Evolutionary conservation across 805 yeast species (phyloP).

Genomic region (Debaryomyces maramus): DNA sequence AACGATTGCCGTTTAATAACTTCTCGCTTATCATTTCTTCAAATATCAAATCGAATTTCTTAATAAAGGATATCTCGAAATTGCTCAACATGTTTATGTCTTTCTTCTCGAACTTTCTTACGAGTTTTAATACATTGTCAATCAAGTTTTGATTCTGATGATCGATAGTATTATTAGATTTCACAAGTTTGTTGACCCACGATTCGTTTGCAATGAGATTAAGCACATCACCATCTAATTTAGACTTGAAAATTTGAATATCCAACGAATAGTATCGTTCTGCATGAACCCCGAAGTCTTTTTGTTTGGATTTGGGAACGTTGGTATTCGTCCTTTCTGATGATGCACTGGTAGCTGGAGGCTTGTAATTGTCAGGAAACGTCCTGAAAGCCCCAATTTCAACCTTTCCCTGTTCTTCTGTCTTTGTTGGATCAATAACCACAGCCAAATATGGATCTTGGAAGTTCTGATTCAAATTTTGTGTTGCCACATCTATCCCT

Average conservation of each 20-base stretch:
- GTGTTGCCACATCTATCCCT: conserved; percentile 92
- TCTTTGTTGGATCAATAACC: conserved; percentile 81
- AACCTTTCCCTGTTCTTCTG: conserved; percentile 59
- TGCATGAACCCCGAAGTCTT: conserved; percentile 72
- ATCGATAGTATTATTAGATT: conserved; percentile 5
- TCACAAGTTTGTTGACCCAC: conserved; percentile 19
- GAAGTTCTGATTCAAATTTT: conserved; percentile 75
- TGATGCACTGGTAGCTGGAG: not conserved
- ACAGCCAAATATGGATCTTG: conserved; percentile 92
- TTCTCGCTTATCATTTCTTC: conserved; percentile 8
- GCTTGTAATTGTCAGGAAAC: conserved; percentile 39
- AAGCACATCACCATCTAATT: conserved; percentile 42
- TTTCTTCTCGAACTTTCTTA: conserved; percentile 10
- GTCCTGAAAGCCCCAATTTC: conserved; percentile 92
- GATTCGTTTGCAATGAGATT: conserved; percentile 22
- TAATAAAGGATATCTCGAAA: conserved; percentile 5
- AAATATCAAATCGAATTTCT: conserved; percentile 9
- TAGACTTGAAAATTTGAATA: conserved; percentile 57
- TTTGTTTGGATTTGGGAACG: conserved; percentile 48
- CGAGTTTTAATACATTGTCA: conserved; percentile 8
- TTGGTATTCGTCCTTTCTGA: not conserved
- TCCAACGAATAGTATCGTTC: conserved; percentile 66
- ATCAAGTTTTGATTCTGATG: conserved; percentile 8
- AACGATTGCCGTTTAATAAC: not conserved
- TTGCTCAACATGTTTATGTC: conserved; percentile 6